Conservation (phyloP, 371 early-diverging fungal genomes). For the Capillidium heterosporum region DNA sequence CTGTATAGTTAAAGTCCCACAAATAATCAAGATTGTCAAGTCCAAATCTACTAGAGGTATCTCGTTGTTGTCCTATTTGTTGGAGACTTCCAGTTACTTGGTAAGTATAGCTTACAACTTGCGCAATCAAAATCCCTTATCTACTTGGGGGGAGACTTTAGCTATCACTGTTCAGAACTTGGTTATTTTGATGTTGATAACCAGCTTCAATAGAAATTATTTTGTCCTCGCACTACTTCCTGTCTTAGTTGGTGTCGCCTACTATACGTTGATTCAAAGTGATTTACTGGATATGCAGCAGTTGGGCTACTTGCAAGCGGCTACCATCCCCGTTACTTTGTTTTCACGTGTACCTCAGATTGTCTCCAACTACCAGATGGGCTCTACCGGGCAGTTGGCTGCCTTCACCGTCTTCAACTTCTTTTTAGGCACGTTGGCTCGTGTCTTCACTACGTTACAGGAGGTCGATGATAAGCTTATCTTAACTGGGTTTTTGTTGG, state of each 20-base stretch:
- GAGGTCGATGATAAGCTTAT: slow-evolving; percentile 67
- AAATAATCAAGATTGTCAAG: slow-evolving; percentile 71
- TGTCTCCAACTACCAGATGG: slow-evolving; percentile 42
- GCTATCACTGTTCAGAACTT: slow-evolving; percentile 66
- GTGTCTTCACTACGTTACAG: slow-evolving; percentile 77
- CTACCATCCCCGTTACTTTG: slow-evolving; percentile 62
- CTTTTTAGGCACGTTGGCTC: slow-evolving; percentile 65
- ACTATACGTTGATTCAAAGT: slow-evolving; percentile 22
- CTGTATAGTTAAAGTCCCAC: slow-evolving; percentile 85
- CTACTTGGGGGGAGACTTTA: slow-evolving; percentile 78
- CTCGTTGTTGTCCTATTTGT: slow-evolving; percentile 48
- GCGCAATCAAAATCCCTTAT: slow-evolving; percentile 65
- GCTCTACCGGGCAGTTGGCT: slow-evolving; percentile 78
- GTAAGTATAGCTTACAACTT: slow-evolving; percentile 72
- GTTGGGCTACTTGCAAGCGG: slow-evolving; percentile 43
- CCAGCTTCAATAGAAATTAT: slow-evolving; percentile 26
- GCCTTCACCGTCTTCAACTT: slow-evolving; percentile 72
- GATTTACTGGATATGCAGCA: slow-evolving; percentile 22
- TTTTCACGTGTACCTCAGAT: slow-evolving; percentile 81
- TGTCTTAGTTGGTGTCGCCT: slow-evolving; percentile 13
- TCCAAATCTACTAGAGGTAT: slow-evolving; percentile 63
- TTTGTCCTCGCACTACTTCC: slow-evolving; percentile 18
- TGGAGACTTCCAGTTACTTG: slow-evolving; percentile 65
- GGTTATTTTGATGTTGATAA: slow-evolving; percentile 52
- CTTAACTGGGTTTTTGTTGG: slow-evolving; percentile 45